phyloP scores from a whole-genome alignment of 768 basidiomycete genomes.

The Russula virescens region DNA sequence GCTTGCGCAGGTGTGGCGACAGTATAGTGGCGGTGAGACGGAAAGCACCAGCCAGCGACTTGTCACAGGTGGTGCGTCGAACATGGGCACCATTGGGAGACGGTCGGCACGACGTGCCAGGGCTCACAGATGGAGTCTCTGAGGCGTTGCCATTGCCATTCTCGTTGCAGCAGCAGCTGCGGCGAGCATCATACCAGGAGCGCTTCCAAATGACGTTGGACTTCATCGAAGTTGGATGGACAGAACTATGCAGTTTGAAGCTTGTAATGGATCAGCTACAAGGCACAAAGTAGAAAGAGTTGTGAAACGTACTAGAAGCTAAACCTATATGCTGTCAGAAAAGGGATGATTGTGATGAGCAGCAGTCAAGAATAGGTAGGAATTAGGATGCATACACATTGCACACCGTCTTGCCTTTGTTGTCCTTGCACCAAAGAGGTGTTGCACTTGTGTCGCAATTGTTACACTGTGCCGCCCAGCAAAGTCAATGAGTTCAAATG shows the following conservation, averaged over 20 bases:
- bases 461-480: constrained; percentile 62
- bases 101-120: constrained; percentile 65
- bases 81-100: constrained; percentile 60
- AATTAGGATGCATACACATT: constrained; percentile 59
- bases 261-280: constrained; percentile 25
- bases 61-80: too few species aligned
- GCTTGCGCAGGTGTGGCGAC: too few species aligned
- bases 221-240: constrained; percentile 86
- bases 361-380: not conserved
- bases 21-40: too few species aligned
- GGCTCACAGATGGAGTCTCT: constrained; percentile 71
- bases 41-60: too few species aligned
- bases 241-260: constrained; percentile 81
- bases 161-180: constrained; percentile 33
- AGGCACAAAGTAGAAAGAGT: not conserved
- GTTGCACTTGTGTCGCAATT: constrained; percentile 88
- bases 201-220: constrained; percentile 87
- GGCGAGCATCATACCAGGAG: constrained; percentile 72
- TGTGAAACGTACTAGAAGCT: constrained; percentile 66
- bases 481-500: not conserved
- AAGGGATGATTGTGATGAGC: not conserved
- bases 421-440: constrained; percentile 86
- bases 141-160: constrained; percentile 36
- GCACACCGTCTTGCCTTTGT: constrained; percentile 87
- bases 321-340: constrained; percentile 42